Percentiles rank a stretch among this genome's conserved stretches.
Evolutionary conservation across 306 rosid genomes (phyloP).

Genomic region (Lathyrus aphaca): DNA sequence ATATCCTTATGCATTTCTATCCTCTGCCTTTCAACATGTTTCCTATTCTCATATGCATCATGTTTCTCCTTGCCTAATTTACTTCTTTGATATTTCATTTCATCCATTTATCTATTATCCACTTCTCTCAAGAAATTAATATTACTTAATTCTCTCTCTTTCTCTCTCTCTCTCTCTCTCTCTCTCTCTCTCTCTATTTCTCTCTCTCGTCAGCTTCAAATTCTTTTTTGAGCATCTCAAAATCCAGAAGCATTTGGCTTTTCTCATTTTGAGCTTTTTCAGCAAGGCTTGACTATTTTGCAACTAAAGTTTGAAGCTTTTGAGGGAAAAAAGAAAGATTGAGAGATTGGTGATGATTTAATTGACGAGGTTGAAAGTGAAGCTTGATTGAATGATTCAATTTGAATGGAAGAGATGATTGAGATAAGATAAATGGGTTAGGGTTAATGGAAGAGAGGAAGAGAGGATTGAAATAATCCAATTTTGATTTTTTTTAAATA

Average conservation of each 20-base stretch:
- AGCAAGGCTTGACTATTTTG: slow-evolving; percentile 66
- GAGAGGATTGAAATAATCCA: too few species aligned
- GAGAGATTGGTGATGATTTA: too few species aligned
- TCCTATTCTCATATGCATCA: slow-evolving; percentile 71
- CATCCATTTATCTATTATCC: slow-evolving; percentile 87
- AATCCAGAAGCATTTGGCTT: slow-evolving; percentile 78
- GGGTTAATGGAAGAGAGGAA: too few species aligned
- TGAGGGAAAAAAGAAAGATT: too few species aligned
- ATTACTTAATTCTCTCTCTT: slow-evolving; percentile 67
- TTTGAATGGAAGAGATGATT: too few species aligned
- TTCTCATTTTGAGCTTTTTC: slow-evolving; percentile 72
- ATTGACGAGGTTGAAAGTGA: too few species aligned
- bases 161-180: slow-evolving; percentile 76
- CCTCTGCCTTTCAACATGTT: slow-evolving; percentile 72
- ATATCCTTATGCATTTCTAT: slow-evolving; percentile 83
- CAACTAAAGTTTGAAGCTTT: too few species aligned
- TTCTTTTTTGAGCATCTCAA: slow-evolving; percentile 67
- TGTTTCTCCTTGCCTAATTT: slow-evolving; percentile 75
- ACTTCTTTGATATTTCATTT: slow-evolving; percentile 67
- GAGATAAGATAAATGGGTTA: too few species aligned
- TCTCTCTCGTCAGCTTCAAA: slow-evolving; percentile 84
- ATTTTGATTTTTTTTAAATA: too few species aligned
- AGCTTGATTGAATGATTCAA: too few species aligned
- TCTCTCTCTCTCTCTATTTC: slow-evolving; percentile 78
- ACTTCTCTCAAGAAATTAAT: slow-evolving; percentile 75